Evolutionary conservation across 1,284 basidiomycete genomes (phyloP), one percentile per base, ranked within the genome.

Genomic region (Boletellus dicymbophilus): DNA sequence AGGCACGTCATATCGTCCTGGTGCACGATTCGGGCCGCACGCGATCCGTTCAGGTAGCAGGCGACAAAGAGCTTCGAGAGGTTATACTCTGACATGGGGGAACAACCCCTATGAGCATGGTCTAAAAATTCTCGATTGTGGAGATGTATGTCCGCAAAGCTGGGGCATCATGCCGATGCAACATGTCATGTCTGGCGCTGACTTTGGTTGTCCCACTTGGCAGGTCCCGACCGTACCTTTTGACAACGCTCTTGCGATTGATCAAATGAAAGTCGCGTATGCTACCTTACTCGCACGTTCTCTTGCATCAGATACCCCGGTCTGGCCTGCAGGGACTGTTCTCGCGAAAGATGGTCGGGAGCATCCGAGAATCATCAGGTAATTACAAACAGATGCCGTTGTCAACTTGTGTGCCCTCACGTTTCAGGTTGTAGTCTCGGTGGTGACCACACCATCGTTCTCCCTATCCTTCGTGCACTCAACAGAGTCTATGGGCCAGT

Each of bases 181-280:
- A 49, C n/a, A 25, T 6, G 42, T 12, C 4, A 36, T 41, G 45
- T 1, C 26, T 33, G 11, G 10, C 20, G 37, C 45, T 49, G n/a
- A 59, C 27, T 36, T 13, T 1, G n/a, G n/a, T n/a, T n/a, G 4
- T 33, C 1, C n/a, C n/a, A n/a, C n/a, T n/a, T n/a, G n/a, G n/a
- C 40, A 88, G 85, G 79, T 90, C 16, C 88, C 88, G 10, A 67
- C 85, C 28, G 81, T 67, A 48, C 82, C 85, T 0, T 89, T 86
- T 57, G 88, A 92, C 63, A 90, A 90, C 63, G 78, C 79, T 0
- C 71, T 90, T 18, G 89, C 90, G 4, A 60, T 91, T 12, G 85
- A 90, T 57, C 88, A 90, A 59, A 90, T 91, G 72, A 82, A 90
- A 62, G 80, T 86, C 25, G 86, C 88, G 5, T 89, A 91, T 62